Percentiles rank a stretch among this genome's conserved stretches.
These are phyloP conservation scores for Arabis alpina DNA, from an alignment of 345 rosid genomes.

Conservation along the genomic window DNA sequence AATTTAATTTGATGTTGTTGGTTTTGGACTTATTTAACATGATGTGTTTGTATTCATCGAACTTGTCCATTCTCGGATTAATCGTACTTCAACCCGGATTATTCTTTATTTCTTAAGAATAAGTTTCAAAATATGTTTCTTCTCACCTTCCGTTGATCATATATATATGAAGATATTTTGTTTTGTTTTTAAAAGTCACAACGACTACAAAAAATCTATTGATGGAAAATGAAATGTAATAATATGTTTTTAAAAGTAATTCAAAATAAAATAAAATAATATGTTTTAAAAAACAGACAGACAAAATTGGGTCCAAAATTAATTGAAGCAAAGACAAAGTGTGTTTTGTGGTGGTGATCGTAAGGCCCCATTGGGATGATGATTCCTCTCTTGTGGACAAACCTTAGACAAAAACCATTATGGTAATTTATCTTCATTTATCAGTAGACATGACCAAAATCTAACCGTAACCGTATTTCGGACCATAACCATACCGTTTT, in stretches of 20 bases:
- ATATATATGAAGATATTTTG: not conserved
- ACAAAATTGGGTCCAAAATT: slow-evolving; percentile 30
- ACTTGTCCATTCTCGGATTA: no score
- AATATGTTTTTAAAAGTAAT: not conserved
- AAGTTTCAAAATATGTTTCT: no score
- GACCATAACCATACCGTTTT: no score
- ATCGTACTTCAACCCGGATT: no score
- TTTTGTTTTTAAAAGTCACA: not conserved
- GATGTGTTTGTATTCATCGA: no score
- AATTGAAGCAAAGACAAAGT: slow-evolving; percentile 34
- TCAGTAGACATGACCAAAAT: no score
- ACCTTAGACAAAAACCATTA: slow-evolving; percentile 37
- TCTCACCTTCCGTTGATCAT: not conserved
- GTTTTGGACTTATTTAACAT: no score
- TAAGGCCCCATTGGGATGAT: slow-evolving; percentile 28
- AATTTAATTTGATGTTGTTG: no score
- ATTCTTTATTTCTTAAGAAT: no score
- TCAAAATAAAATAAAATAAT: no score
- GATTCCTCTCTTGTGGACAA: slow-evolving; percentile 39
- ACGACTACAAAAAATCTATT: not conserved
- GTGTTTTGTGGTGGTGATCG: slow-evolving; percentile 29
- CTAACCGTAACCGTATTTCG: no score
- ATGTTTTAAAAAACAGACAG: not conserved
- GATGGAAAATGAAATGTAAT: slow-evolving; percentile 25
- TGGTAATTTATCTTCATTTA: slow-evolving; percentile 18